Conservation (phyloP, 176 grass and related monocot species). For the Pharus latifolius region DNA sequence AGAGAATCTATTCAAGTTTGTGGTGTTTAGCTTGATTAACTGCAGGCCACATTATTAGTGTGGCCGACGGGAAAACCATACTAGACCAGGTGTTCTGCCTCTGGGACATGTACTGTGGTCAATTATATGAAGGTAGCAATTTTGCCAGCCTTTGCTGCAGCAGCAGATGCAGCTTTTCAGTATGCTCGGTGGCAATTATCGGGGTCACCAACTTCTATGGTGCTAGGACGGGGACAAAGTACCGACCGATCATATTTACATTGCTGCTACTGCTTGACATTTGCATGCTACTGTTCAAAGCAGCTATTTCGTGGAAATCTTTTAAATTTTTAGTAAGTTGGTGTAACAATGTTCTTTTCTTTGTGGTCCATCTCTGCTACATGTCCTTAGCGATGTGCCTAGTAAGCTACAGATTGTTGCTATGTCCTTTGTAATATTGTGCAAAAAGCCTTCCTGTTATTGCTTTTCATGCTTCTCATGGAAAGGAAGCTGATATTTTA, state of each 20-base stretch:
- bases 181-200: slow-evolving; percentile 47
- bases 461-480: slow-evolving; percentile 19
- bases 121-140: slow-evolving; percentile 53
- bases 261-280: slow-evolving; percentile 8
- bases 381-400: background rate
- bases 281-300: slow-evolving; percentile 22
- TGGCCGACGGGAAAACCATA: background rate
- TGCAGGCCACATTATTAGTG: slow-evolving; percentile 24
- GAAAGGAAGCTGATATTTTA: slow-evolving; percentile 6
- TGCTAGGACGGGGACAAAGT: slow-evolving; percentile 38
- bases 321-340: background rate
- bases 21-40: background rate
- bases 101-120: slow-evolving; percentile 36
- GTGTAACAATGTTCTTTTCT: slow-evolving; percentile 6
- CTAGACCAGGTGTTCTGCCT: slow-evolving; percentile 26
- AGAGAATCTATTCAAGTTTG: slow-evolving; percentile 1
- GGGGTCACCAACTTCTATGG: slow-evolving; percentile 41
- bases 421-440: slow-evolving; percentile 2
- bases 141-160: slow-evolving; percentile 41
- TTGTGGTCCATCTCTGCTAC: slow-evolving; percentile 13
- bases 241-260: slow-evolving; percentile 28
- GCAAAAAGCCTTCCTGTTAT: slow-evolving; percentile 9
- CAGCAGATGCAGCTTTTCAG: slow-evolving; percentile 44
- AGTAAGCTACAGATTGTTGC: slow-evolving; percentile 16
- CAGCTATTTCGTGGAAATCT: slow-evolving; percentile 21